Base-by-base conservation (phyloP, 148 eudicot species). In the Limonium bicolor region DNA sequence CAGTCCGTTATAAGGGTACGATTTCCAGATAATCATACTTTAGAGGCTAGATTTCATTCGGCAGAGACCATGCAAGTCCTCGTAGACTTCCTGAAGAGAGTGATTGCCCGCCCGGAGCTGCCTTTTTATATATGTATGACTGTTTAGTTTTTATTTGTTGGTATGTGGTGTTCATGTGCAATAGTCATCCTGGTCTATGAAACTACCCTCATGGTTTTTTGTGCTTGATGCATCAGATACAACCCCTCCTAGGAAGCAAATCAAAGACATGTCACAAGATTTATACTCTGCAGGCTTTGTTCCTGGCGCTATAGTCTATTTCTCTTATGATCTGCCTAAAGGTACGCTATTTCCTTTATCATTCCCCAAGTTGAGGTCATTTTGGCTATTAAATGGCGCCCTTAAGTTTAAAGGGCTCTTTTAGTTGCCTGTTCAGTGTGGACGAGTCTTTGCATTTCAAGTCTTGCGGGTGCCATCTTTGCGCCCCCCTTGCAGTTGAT, bases 301-400 rank as follows among this genome's bases (percentile, higher is more conserved):
- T 63, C 97, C 97, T 20, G 94, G 97, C 37, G 94, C 97, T 31
- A 75, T 88, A 46, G 81, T 88, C 46, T 81, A 88, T 46, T 87
- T 87, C 59, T 70, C 94, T 10, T 69, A 71, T 52, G 77, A 75
- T 47, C 22, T 70, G 41, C 77, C 81, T 3, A 65, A 73, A 54
- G 96, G 86, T 78, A 34, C 53, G 66, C 45, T 38, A 49, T 17
- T 25, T 29, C 33, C n/a, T n/a, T n/a, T n/a, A n/a, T n/a, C n/a
- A n/a, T n/a, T n/a, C n/a, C n/a, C n/a, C n/a, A n/a, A n/a, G n/a
- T n/a, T n/a, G n/a, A n/a, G n/a, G n/a, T n/a, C n/a, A n/a, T n/a
- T n/a, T n/a, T n/a, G n/a, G n/a, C n/a, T n/a, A n/a, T n/a, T n/a
- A n/a, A n/a, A n/a, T n/a, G n/a, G n/a, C n/a, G n/a, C n/a, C n/a